phyloP scores from a whole-genome alignment of 73 alveolate species.

The Tetrahymena elliotti region DNA sequence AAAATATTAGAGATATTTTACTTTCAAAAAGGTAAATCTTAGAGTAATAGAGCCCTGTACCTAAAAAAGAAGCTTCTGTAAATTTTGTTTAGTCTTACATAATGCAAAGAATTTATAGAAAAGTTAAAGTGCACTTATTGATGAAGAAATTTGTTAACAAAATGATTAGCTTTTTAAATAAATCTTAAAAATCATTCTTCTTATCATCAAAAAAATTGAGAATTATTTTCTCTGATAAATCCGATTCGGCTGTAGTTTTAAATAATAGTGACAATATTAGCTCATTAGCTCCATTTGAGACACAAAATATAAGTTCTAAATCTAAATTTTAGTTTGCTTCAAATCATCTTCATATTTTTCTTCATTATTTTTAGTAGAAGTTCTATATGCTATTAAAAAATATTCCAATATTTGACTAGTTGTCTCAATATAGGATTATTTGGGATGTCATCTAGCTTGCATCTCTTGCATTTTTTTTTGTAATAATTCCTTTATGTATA shows the following conservation, averaged over 20 bases:
- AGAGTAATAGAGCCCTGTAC: background rate
- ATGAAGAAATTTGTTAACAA: background rate
- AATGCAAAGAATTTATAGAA: background rate
- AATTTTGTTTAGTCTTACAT: background rate
- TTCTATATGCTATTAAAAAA: background rate
- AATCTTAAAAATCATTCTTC: background rate
- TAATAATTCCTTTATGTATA: background rate
- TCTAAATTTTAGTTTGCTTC: background rate
- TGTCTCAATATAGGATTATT: background rate
- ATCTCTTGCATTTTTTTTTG: background rate
- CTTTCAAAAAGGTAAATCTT: background rate
- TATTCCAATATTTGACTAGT: background rate
- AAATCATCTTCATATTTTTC: background rate
- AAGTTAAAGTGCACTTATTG: background rate
- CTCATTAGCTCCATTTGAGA: background rate
- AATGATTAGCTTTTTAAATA: background rate
- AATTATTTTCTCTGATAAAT: background rate
- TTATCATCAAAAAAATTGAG: background rate
- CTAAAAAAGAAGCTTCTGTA: background rate
- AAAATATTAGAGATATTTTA: background rate
- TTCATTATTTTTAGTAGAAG: background rate
- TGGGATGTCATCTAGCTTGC: background rate
- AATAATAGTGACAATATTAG: background rate
- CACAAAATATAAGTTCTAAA: background rate
- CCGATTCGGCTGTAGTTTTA: background rate